Base-by-base conservation (phyloP, 1,139 yeast species). In the Yamadazyma trypodendri region DNA sequence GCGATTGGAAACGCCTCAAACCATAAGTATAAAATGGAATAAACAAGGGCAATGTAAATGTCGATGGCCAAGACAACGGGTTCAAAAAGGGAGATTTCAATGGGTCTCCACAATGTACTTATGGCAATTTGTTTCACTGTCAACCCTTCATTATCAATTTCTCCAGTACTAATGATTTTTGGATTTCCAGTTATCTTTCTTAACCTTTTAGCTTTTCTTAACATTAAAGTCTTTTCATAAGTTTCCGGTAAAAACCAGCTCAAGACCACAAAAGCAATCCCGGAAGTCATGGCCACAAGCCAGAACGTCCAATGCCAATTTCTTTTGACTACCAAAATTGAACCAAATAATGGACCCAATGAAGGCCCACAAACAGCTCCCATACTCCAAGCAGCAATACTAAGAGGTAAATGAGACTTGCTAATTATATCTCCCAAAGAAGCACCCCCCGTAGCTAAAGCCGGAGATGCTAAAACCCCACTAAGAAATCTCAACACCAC, bases 191-290 rank as follows among this genome's bases (percentile, higher is more conserved):
- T 75, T 8, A 58, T 39, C 31, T 58, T 58, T 49, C 82, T 62
- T 38, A 77, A 56, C 40, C 78, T 56, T 22, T 52, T 43, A 0
- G 83, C 83, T 44, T 70, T 63, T 35, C 78, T 60, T 35, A 65
- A 54, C 7, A 79, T 56, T 17, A 80, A 53, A 2, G 76, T 69
- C 23, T 63, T 63, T 14, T 55, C 68, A 31, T 61, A 71, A 6
- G 84, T 73, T 55, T 80, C 85, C 0, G 81, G 80, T 25, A 77
- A 56, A 29, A 68, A 53, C 31, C 64, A 51, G 3, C 55, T 29
- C 41, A 75, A 55, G 1, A 69, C 16, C 1, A 62, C 15, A 11
- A 69, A 51, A 1, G 67, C 41, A 3, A 61, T 28, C 8, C 63
- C 74, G 31, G 72, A 52, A 20, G 68, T 41, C 39, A 74, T 61